A percentile compares a stretch with the other conserved stretches of the same genome.
phyloP scores from a whole-genome alignment of 257 asterid species.

The Salvia splendens region DNA sequence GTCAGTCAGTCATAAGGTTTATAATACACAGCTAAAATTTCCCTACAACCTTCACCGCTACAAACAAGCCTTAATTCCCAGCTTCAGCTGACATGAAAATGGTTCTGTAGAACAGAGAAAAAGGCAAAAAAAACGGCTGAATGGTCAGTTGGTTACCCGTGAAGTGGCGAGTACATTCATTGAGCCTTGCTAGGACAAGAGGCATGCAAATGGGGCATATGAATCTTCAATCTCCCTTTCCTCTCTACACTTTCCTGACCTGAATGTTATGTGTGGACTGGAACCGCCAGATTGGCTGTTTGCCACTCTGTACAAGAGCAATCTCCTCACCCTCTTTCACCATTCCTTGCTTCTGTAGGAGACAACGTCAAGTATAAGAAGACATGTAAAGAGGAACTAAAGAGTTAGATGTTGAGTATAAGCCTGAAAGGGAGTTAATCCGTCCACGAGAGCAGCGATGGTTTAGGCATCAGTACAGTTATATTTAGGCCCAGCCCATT shows the following conservation, averaged over 20 bases:
- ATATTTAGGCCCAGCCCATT: no score
- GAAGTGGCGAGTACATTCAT: constrained; percentile 3
- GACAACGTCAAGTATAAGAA: not conserved
- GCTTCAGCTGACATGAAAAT: constrained; percentile 22
- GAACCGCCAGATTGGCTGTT: constrained; percentile 75
- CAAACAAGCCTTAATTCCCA: constrained; percentile 16
- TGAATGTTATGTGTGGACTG: constrained; percentile 93
- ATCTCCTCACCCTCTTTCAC: constrained; percentile 91
- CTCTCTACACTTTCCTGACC: constrained; percentile 72
- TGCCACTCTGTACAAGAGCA: constrained; percentile 95
- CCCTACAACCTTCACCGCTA: constrained; percentile 6
- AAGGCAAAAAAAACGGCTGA: not conserved
- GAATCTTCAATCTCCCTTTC: not conserved
- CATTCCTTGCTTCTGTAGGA: constrained; percentile 73
- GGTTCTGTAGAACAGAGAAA: not conserved
- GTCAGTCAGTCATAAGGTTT: no score
- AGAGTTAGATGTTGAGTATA: not conserved
- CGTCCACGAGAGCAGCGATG: no score
- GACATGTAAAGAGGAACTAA: constrained; percentile 1
- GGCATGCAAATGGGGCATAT: no score
- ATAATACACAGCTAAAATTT: no score
- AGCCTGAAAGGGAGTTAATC: no score
- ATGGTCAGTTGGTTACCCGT: constrained; percentile 16
- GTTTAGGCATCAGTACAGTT: no score
- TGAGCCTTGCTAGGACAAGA: not conserved